Evolutionary conservation across 2,329 filamentous ascomycete genomes (phyloP).

Genomic region (Reticulascus tulasneorum): DNA sequence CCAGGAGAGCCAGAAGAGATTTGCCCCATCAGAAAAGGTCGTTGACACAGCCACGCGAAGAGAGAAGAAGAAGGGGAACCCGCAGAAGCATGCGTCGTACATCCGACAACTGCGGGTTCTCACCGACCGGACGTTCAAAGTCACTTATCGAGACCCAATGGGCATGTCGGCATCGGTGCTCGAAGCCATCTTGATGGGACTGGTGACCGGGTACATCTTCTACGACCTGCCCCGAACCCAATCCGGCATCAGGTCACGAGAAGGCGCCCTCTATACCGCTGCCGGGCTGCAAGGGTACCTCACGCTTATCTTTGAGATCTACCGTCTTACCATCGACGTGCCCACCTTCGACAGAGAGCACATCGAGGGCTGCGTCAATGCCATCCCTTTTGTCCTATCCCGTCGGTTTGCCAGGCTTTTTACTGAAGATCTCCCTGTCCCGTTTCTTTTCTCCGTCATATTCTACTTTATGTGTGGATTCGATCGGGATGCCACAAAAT

Average conservation of each 20-base stretch:
- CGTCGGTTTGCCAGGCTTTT: slow-evolving; percentile 64
- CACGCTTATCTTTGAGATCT: slow-evolving; percentile 72
- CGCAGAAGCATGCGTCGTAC: slow-evolving; percentile 50
- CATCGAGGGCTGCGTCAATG: slow-evolving; percentile 67
- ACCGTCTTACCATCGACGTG: slow-evolving; percentile 71
- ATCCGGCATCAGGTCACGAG: slow-evolving; percentile 67
- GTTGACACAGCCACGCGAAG: slow-evolving; percentile 7
- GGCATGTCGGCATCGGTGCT: slow-evolving; percentile 67
- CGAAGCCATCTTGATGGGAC: slow-evolving; percentile 66
- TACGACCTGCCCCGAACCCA: slow-evolving; percentile 60
- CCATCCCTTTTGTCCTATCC: slow-evolving; percentile 66
- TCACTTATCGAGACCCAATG: slow-evolving; percentile 73
- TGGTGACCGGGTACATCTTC: slow-evolving; percentile 72
- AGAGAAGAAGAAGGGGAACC: slow-evolving; percentile 8
- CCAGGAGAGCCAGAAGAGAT: slow-evolving; percentile 16
- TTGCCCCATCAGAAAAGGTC: slow-evolving; percentile 16
- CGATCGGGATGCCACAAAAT: slow-evolving; percentile 57
- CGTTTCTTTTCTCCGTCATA: slow-evolving; percentile 65
- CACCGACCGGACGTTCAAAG: slow-evolving; percentile 64
- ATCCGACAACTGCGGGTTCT: slow-evolving; percentile 61
- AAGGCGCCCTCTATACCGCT: slow-evolving; percentile 70
- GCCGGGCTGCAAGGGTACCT: slow-evolving; percentile 72
- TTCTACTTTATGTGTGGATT: slow-evolving; percentile 79
- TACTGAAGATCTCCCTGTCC: slow-evolving; percentile 70
- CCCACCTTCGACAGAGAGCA: slow-evolving; percentile 72